These are phyloP conservation scores for Quercus tomentella DNA, from an alignment of 331 rosid genomes.

Conservation along the genomic window DNA sequence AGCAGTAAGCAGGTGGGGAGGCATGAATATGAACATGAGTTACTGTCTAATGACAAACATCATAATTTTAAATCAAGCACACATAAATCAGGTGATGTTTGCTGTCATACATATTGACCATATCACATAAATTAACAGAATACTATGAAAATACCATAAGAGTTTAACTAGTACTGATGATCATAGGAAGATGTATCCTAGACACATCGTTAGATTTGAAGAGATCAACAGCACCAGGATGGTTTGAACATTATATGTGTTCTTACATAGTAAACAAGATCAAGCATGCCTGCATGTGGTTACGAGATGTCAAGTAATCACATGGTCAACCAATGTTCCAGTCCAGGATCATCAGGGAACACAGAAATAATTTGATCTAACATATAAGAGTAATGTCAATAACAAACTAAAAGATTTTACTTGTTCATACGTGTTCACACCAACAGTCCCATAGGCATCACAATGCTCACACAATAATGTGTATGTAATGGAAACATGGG, in stretches of 20 bases:
- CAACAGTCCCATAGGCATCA: not conserved
- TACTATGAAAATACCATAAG: not conserved
- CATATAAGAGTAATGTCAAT: not conserved
- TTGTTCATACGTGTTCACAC: not conserved
- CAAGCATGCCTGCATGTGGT: not conserved
- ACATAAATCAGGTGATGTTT: not conserved
- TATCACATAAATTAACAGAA: not conserved
- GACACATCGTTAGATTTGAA: not conserved
- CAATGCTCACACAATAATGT: not conserved
- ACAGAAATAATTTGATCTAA: not conserved
- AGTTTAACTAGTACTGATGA: not conserved
- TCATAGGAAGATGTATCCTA: not conserved
- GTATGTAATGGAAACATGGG: not conserved
- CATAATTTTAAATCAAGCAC: not conserved
- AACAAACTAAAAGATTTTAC: not conserved
- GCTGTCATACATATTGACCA: not conserved
- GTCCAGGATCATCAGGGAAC: not conserved
- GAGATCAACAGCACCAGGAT: not conserved
- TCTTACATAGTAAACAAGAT: not conserved
- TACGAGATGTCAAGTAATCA: not conserved
- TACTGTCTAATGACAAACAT: not conserved
- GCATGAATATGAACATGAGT: not conserved
- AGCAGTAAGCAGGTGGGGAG: not conserved
- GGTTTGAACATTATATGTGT: not conserved
- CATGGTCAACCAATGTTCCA: not conserved